Evolutionary conservation across 2,329 filamentous ascomycete species (phyloP).

Genomic region (Hypoxylon sp.): DNA sequence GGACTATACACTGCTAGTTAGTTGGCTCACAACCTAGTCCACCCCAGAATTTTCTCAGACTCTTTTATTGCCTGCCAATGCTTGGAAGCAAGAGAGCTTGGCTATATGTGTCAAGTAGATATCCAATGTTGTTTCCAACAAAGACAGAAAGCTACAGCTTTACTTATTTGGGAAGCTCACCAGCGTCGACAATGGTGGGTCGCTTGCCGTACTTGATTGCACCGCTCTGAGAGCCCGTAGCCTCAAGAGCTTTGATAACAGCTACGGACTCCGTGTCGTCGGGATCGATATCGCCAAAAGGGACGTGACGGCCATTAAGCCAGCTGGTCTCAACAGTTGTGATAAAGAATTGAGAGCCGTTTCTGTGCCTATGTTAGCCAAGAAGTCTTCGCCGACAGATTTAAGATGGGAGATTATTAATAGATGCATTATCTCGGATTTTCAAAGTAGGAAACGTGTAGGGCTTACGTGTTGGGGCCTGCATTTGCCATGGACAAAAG

Average conservation of each 20-base stretch:
- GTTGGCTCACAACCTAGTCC: conserved; percentile 18
- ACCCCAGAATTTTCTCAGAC: conserved; percentile 18
- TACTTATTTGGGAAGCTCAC: conserved; percentile 57
- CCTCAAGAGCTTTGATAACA: conserved; percentile 72
- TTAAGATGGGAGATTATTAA: background rate
- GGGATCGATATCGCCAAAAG: conserved; percentile 75
- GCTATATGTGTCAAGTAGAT: conserved; percentile 36
- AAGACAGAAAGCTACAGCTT: conserved; percentile 19
- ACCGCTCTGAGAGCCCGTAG: conserved; percentile 67
- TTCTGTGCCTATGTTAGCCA: conserved; percentile 67
- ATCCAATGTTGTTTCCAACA: conserved; percentile 40
- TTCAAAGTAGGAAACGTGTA: background rate
- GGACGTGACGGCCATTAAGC: conserved; percentile 85
- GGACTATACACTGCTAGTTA: conserved; percentile 37
- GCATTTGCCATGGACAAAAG: conserved; percentile 96
- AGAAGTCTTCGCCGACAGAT: background rate
- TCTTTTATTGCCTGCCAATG: conserved; percentile 26
- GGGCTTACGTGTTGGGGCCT: conserved; percentile 86
- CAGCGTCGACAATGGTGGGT: conserved; percentile 69
- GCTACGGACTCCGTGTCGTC: conserved; percentile 57
- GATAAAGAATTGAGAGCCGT: conserved; percentile 98
- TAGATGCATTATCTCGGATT: conserved; percentile 5
- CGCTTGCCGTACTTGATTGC: conserved; percentile 67
- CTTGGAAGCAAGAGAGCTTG: conserved; percentile 25
- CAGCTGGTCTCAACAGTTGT: conserved; percentile 93